Base-by-base conservation (phyloP, 2,329 filamentous ascomycete genomes). In the Xylariaceae sp. region DNA sequence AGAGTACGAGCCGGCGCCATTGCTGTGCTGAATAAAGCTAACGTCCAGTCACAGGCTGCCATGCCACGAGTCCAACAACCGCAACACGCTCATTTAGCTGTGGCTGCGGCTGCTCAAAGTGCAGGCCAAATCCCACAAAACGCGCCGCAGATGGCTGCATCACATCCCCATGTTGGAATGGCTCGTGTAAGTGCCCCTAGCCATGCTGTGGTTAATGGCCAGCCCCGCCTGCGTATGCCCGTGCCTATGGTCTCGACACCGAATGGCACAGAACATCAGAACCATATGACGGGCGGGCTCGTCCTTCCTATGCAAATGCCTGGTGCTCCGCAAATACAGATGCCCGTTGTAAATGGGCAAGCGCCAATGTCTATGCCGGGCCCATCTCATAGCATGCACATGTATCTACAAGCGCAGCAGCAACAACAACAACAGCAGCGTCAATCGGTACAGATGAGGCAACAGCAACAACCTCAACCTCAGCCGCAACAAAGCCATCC, bases 311-410 rank as follows among this genome's bases (percentile, higher is more conserved):
- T 84, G 69, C 81, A 83, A 48, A 82, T 89, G 77, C 84, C 84
- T 60, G 82, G 82, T 51, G 79, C 89, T 23, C 84, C 86, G 44
- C 87, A 89, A 70, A 86, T 88, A 23, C 88, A 88, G 64, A 81
- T 90, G 76, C 86, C 88, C 67, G 79, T 80, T 13, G 76, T 80
- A 39, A 78, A 82, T 62, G 77, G 76, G 4, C 82, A 88, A 63
- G 80, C 83, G 56, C 82, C 87, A 57, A 81, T 90, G 76, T 81
- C 84, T 1, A 74, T 81, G 65, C 72, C 76, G 4, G 77, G 75
- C 53, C 37, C 65, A 15, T 73, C 76, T 6, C 75, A 82, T 2
- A 82, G 86, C 61, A 75, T 82, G 30, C 79, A 79, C 57, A 73
- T 86, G 51, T 78, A 86, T 65, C 76, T 87, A 66, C 86, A 88